A percentile compares a stretch with the other conserved stretches of the same genome.
Evolutionary conservation across 148 eudicot species (phyloP).

Genomic region (Selenicereus undatus): DNA sequence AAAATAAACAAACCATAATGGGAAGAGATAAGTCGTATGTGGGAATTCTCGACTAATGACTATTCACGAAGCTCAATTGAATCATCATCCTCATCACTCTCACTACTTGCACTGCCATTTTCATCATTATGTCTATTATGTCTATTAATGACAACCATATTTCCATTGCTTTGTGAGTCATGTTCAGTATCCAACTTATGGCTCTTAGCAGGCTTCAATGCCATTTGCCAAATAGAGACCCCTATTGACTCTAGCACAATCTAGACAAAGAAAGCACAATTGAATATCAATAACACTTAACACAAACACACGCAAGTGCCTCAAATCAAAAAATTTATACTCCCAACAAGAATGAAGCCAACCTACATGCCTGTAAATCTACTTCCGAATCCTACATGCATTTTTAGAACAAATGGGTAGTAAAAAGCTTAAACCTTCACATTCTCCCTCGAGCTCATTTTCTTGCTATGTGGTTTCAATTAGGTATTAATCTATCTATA

Average conservation of each 20-base stretch:
- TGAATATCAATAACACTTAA: neutral
- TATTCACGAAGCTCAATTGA: slow-evolving; percentile 40
- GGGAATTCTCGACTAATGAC: slow-evolving; percentile 27
- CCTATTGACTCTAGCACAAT: slow-evolving; percentile 70
- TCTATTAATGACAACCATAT: slow-evolving; percentile 49
- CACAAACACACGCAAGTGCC: too few relatives aligned
- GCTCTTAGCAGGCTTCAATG: slow-evolving; percentile 39
- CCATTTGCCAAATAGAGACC: slow-evolving; percentile 90
- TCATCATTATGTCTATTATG: slow-evolving; percentile 29
- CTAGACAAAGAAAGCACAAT: slow-evolving; percentile 28
- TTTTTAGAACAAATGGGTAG: neutral
- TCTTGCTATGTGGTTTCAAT: neutral
- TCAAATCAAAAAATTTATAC: neutral
- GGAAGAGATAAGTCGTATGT: slow-evolving; percentile 45
- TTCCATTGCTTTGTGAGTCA: slow-evolving; percentile 27
- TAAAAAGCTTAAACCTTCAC: slow-evolving; percentile 1
- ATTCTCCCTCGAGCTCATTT: neutral
- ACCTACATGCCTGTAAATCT: neutral
- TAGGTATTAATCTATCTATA: neutral
- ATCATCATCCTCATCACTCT: slow-evolving; percentile 43
- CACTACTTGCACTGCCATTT: slow-evolving; percentile 40
- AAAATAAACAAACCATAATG: neutral
- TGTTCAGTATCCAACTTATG: slow-evolving; percentile 11
- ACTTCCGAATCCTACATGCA: too few relatives aligned
- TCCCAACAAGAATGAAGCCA: neutral